Percentiles rank a stretch among this genome's conserved stretches.
These are phyloP conservation scores for Rhinocladiella mackenziei DNA, from an alignment of 2,329 filamentous ascomycete genomes.

Conservation along the genomic window DNA sequence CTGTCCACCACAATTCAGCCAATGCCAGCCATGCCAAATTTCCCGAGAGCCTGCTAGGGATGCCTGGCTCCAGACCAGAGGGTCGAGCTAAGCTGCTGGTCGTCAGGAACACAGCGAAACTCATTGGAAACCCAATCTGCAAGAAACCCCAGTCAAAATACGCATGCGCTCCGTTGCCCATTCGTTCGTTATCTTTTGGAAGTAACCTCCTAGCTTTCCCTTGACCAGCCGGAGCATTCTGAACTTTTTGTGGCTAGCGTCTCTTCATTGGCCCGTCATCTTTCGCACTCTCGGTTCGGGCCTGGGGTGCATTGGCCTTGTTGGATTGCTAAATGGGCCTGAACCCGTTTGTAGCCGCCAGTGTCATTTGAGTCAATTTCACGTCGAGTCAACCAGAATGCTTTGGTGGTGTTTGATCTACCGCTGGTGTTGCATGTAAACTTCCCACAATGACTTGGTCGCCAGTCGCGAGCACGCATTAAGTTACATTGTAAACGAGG, in stretches of 20 bases:
- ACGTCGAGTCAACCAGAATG: slow-evolving; percentile 6
- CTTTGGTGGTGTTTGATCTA: slow-evolving; percentile 14
- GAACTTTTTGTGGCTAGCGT: neutral
- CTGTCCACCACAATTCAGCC: slow-evolving; percentile 14
- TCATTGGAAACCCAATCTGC: slow-evolving; percentile 20
- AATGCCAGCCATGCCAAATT: slow-evolving; percentile 23
- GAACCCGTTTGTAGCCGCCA: slow-evolving; percentile 11
- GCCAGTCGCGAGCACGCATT: slow-evolving; percentile 3
- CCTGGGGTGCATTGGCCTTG: slow-evolving; percentile 5
- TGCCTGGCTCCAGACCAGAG: slow-evolving; percentile 15
- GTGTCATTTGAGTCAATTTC: slow-evolving; percentile 19
- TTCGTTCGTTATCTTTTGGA: slow-evolving; percentile 7
- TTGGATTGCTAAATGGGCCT: slow-evolving; percentile 2
- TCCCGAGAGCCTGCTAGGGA: slow-evolving; percentile 20
- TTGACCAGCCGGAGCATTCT: slow-evolving; percentile 10
- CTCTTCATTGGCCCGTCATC: slow-evolving; percentile 7
- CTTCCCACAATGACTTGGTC: neutral
- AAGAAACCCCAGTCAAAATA: slow-evolving; percentile 8
- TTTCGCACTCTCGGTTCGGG: slow-evolving; percentile 12
- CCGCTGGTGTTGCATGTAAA: slow-evolving; percentile 15
- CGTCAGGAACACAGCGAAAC: slow-evolving; percentile 20
- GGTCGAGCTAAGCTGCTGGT: slow-evolving; percentile 2
- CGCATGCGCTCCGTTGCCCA: slow-evolving; percentile 13
- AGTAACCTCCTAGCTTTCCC: slow-evolving; percentile 10
- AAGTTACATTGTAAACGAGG: too few species aligned